Evolutionary conservation across 164 flowering plant genomes (phyloP), one percentile per base, ranked within the genome.

Genomic region (Nelumbo lutea): DNA sequence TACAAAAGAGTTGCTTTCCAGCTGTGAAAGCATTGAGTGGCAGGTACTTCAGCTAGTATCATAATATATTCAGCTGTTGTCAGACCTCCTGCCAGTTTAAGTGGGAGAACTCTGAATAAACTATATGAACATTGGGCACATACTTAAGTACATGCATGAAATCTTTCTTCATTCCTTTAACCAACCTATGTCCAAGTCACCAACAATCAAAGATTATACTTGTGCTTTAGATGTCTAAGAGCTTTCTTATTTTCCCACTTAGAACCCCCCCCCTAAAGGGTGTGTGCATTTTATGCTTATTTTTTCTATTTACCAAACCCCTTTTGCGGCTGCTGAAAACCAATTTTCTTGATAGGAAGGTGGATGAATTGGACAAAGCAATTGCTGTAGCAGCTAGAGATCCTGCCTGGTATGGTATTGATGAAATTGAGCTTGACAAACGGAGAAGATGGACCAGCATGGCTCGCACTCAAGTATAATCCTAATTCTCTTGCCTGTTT

Each of bases 1-100:
- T 27, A 78, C 82, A 10, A 88, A 85, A 75, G 96, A 87, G 80
- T 82, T 95, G 43, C 80, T 86, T 71, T 76, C 87, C 66, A 47
- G 75, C 55, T 91, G 96, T 72, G 96, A 89, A 69, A 94, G 98
- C 89, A 87, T 91, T 68, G 88, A 83, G 70, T 94, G 98, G 98
- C 98, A 94, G 96, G 98, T 93, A 83, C 46, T 39, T 10, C 68
- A 65, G 41, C 39, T 8, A 43, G 53, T 68, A n/a, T 52, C 39
- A n/a, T 42, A 59, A 64, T 40, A 64, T 40, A 27, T 5, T 45
- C 64, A n/a, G 0, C 46, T 59, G 2, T 60, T 60, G 62, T 42
- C 9, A 41, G 44, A 9, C 3, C 13, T 63, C 63, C 43, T 55
- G 59, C 58, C 58, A 10, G 43, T 14, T 69, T 56, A 13, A 2